Base-by-base conservation (phyloP, 2,329 filamentous ascomycete genomes). In the Aspergillus pseudonomiae region DNA sequence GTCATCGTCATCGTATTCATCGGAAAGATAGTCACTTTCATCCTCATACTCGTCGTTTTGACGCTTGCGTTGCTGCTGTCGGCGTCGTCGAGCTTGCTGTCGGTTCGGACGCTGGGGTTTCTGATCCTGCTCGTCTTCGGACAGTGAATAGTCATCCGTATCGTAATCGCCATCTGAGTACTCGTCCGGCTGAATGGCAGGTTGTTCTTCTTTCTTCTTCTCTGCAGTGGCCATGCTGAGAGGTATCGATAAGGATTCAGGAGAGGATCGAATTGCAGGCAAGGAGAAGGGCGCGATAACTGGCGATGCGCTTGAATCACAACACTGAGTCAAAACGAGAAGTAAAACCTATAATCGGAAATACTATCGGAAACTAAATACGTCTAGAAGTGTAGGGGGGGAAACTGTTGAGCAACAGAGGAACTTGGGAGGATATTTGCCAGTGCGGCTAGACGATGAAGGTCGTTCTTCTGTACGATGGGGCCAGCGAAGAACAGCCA, bases 1-100 rank as follows among this genome's bases (percentile, higher is more conserved):
- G 19, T 74, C 70, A 50, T 76, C 72, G 50, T 76, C 74, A 55
- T 76, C 73, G 56, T 66, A 66, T 28, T 67, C 64, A n/a, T 76
- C 74, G 11, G 72, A 71, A 32, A 73, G 71, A 46, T 73, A 69
- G 48, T 76, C 74, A 30, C 72, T 71, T 39, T 73, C 73, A 21
- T 74, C 71, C 43, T 75, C 73, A 41, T 75, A 72, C 52, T 76
- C 73, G 39, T 68, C 67, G n/a, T 66, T 69, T 61, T 63, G 43
- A 70, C 67, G 54, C 73, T 57, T 63, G 72, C 55, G 64, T 65
- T 61, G 68, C 30, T 57, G 59, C 24, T 48, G 69, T 58, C 71
- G 67, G n/a, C 67, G 69, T 55, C 70, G 67, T 52, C 67, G 63
- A 52, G 60, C 53, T 32, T 67, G 59, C 14, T 65, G 65, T 24